phyloP scores from a whole-genome alignment of 164 flowering plant genomes.

The Taxillus chinensis region DNA sequence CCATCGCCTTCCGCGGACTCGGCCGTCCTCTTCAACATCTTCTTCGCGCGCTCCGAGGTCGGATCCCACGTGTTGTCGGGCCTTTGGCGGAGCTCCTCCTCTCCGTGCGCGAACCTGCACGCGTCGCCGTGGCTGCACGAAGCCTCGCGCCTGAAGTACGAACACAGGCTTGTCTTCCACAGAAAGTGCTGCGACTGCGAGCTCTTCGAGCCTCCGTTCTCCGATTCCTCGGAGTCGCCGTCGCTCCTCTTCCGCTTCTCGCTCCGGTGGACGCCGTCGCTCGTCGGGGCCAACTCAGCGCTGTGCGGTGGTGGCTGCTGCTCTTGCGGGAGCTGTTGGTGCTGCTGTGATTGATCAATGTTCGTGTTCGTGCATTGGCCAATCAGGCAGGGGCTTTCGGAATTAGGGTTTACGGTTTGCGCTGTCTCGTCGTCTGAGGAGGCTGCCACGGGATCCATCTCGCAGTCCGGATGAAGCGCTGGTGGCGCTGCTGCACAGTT shows the following conservation, averaged over 20 bases:
- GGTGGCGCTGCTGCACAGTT: too few species aligned
- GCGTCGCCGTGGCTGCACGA: slow-evolving; percentile 66
- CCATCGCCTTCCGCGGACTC: slow-evolving; percentile 19
- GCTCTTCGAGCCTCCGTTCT: background rate
- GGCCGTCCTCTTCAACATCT: slow-evolving; percentile 31
- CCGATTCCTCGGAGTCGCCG: slow-evolving; percentile 12
- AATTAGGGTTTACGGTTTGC: background rate
- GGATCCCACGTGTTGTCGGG: slow-evolving; percentile 96
- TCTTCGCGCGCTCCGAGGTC: slow-evolving; percentile 78
- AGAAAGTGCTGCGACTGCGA: slow-evolving; percentile 29
- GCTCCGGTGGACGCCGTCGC: slow-evolving; percentile 9
- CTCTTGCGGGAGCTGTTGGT: too few species aligned
- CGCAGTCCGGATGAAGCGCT: too few species aligned
- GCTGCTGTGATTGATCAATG: background rate
- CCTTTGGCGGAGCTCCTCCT: slow-evolving; percentile 63
- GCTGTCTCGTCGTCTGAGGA: background rate
- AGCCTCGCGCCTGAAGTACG: slow-evolving; percentile 52
- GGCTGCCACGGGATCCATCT: background rate
- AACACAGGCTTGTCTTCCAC: slow-evolving; percentile 84
- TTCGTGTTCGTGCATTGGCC: background rate
- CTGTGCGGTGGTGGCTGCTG: too few species aligned
- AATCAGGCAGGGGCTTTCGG: slow-evolving; percentile 1
- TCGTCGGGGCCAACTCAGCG: background rate
- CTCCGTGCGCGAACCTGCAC: slow-evolving; percentile 86
- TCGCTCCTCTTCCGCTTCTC: slow-evolving; percentile 19